Evolutionary conservation across 106 monocot species (phyloP), one percentile per base, ranked within the genome.

Genomic region (Apostasia shenzhenica): DNA sequence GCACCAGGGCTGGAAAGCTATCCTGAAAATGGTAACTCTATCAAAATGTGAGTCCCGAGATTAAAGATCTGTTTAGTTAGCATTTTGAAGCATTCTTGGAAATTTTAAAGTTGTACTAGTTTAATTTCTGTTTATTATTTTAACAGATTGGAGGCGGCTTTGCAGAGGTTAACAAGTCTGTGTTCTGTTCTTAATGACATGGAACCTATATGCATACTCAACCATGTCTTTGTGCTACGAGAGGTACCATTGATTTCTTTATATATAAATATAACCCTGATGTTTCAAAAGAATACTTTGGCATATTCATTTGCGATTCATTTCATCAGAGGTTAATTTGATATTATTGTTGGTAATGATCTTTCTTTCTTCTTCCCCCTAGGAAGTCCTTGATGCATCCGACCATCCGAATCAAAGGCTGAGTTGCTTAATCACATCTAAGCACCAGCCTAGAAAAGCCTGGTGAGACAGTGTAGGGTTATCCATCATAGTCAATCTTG

Each of bases 151-250:
- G 97, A 99, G 69, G 97, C 97, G 61, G 97, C 97, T 38, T 84
- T 90, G 80, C 97, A 99, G 69, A 92, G 97, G 73, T 64, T 99
- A 74, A 92, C 92, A 68, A 86, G 85, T 90, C 76, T 99, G 14
- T 99, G 97, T 69, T 99, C 97, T 59, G 92, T 93, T 75, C 73
- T 99, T 59, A 99, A 99, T 85, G 97, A 92, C 71, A 89, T 99
- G 92, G 97, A 99, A 67, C 97, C 97, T 14, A 86, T 99, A 58
- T 99, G 97, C 80, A 88, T 99, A 73, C 67, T 90, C n/a, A 99
- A 99, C 63, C 92, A 92, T 81, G 97, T 99, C 41, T 99, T 99
- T 74, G 87, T 99, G 72, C 75, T 93, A 14, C 84, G 97, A 1
- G 97, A 99, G 97, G 97, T 90, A 48, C 66, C 56, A 51, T 41